These are phyloP conservation scores for Botrytis paeoniae DNA, from an alignment of 2,329 filamentous ascomycete genomes.

Conservation along the genomic window DNA sequence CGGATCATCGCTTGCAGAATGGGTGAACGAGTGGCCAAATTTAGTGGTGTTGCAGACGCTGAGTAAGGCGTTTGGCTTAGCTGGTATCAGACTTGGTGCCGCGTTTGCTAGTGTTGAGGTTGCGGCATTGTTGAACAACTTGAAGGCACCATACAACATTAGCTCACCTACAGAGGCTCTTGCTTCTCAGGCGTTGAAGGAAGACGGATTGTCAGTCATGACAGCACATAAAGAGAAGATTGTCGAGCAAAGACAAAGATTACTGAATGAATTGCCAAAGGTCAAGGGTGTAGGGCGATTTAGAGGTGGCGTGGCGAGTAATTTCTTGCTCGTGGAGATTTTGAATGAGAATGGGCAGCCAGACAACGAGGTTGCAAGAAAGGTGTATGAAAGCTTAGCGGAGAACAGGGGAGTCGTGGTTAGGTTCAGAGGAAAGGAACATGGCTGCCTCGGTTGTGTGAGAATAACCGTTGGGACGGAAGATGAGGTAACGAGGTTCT, in stretches of 20 bases:
- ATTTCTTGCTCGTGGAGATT: conserved; percentile 91
- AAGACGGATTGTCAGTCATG: conserved; percentile 71
- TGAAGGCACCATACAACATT: conserved; percentile 97
- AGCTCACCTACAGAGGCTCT: conserved; percentile 82
- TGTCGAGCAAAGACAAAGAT: conserved; percentile 69
- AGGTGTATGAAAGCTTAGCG: conserved; percentile 80
- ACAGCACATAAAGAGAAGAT: conserved; percentile 65
- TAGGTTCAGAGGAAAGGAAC: conserved; percentile 87
- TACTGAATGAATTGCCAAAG: conserved; percentile 69
- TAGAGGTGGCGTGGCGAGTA: conserved; percentile 75
- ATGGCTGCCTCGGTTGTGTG: conserved; percentile 83
- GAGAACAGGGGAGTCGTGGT: conserved; percentile 89
- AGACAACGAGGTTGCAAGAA: conserved; percentile 73
- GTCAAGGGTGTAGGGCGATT: conserved; percentile 78
- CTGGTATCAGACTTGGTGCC: conserved; percentile 85
- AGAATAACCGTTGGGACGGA: conserved; percentile 92
- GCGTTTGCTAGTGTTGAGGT: conserved; percentile 76
- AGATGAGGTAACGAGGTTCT: conserved; percentile 74
- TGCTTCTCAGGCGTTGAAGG: conserved; percentile 68
- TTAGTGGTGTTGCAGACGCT: conserved; percentile 97
- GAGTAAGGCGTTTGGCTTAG: conserved; percentile 96
- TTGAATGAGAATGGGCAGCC: conserved; percentile 69
- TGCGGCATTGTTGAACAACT: conserved; percentile 76
- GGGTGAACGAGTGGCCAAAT: conserved; percentile 90
- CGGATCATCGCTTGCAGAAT: conserved; percentile 79